Percentiles rank a stretch among this genome's conserved stretches.
phyloP scores from a whole-genome alignment of 2,329 filamentous ascomycete species.

The Hyphodiscus sp. region DNA sequence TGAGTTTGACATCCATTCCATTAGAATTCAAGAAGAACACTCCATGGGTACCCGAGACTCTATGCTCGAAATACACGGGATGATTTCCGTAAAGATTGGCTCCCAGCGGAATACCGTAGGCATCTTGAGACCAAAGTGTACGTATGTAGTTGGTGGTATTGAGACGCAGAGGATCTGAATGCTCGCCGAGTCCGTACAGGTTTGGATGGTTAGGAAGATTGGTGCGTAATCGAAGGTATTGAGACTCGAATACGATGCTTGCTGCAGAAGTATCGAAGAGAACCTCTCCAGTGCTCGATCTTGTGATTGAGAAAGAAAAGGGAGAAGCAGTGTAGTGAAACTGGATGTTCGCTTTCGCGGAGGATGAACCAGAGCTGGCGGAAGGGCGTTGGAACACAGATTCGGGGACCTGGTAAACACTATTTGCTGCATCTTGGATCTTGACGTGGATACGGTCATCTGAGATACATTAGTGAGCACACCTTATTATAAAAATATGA shows the following conservation, averaged over 20 bases:
- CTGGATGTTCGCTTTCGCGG: conserved; percentile 35
- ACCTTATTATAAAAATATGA: neutral
- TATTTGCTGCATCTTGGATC: conserved; percentile 51
- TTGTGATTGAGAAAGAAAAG: conserved; percentile 54
- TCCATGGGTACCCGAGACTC: conserved; percentile 50
- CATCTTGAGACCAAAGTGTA: conserved; percentile 55
- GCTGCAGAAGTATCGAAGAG: conserved; percentile 56
- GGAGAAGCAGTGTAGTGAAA: conserved; percentile 49
- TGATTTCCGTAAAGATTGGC: conserved; percentile 59
- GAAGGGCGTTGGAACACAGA: conserved; percentile 48
- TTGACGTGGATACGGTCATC: conserved; percentile 56
- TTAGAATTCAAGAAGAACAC: conserved; percentile 69
- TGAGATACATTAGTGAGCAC: conserved; percentile 22
- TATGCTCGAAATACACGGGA: conserved; percentile 58
- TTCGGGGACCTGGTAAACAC: conserved; percentile 57
- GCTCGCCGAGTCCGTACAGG: conserved; percentile 60
- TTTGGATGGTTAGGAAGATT: conserved; percentile 50
- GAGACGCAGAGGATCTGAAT: conserved; percentile 52
- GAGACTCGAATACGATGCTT: conserved; percentile 54
- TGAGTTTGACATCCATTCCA: conserved; percentile 71
- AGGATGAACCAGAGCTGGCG: conserved; percentile 26
- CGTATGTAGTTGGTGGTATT: conserved; percentile 55
- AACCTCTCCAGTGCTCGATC: conserved; percentile 41
- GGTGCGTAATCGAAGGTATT: conserved; percentile 58
- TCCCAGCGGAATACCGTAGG: conserved; percentile 46